Evolutionary conservation across 768 basidiomycete species (phyloP).

Genomic region (Lactarius indigo): DNA sequence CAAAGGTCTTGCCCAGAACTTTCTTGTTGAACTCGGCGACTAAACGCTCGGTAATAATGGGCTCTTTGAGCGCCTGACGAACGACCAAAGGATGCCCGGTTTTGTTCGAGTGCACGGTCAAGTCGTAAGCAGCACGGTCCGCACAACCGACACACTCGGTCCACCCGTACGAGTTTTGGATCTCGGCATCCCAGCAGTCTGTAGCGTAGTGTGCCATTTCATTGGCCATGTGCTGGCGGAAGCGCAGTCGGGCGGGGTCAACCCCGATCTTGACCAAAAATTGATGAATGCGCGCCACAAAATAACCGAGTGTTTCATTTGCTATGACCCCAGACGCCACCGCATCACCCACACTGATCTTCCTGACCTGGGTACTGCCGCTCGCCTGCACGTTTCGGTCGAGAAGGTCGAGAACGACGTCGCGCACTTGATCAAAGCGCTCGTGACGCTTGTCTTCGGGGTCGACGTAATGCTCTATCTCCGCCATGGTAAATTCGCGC

Average conservation of each 20-base stretch:
- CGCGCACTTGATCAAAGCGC: conserved; percentile 76
- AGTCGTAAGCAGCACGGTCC: conserved; percentile 95
- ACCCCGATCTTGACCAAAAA: conserved; percentile 92
- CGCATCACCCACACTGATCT: conserved; percentile 83
- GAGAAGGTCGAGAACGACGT: conserved; percentile 71
- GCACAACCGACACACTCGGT: conserved; percentile 99
- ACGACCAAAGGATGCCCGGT: conserved; percentile 88
- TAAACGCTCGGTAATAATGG: conserved; percentile 75
- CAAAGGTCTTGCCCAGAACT: conserved; percentile 82
- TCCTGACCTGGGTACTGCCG: conserved; percentile 60
- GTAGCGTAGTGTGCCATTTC: conserved; percentile 99
- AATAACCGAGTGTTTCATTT: conserved; percentile 97
- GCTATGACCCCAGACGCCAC: conserved; percentile 84
- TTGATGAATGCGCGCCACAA: conserved; percentile 85
- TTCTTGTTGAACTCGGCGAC: conserved; percentile 86
- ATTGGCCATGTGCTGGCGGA: conserved; percentile 97
- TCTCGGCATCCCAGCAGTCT: conserved; percentile 99
- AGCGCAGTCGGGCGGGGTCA: conserved; percentile 75
- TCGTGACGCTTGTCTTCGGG: conserved; percentile 86
- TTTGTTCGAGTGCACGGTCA: conserved; percentile 80
- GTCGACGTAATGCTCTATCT: conserved; percentile 99
- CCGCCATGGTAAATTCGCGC: conserved; percentile 99
- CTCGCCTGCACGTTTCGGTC: conserved; percentile 79
- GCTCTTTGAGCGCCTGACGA: conserved; percentile 79
- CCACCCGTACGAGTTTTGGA: conserved; percentile 89